Conservation (phyloP, 1,284 basidiomycete species). For the Mycena citricolor region DNA sequence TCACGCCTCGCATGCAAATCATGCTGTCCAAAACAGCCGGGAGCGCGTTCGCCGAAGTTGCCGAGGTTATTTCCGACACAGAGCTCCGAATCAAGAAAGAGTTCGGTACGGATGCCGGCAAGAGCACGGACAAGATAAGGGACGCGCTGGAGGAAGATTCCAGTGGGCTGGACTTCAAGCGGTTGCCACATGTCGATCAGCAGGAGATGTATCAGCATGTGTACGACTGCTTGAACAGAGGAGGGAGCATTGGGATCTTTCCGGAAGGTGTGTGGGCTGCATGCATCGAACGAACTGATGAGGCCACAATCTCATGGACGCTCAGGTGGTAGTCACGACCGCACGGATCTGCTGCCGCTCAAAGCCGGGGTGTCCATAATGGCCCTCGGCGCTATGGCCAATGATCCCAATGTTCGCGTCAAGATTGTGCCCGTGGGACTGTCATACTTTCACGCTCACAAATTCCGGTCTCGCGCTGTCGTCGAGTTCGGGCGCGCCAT, state of each 20-base stretch:
- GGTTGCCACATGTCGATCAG: conserved; percentile 86
- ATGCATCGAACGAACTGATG: no score
- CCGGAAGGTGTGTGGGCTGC: conserved; percentile 74
- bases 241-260: conserved; percentile 93
- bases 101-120: conserved; percentile 71
- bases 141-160: conserved; percentile 65
- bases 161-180: conserved; percentile 73
- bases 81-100: conserved; percentile 85
- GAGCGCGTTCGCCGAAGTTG: conserved; percentile 81
- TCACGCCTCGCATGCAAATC: conserved; percentile 83
- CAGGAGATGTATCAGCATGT: conserved; percentile 95
- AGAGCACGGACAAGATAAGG: conserved; percentile 68
- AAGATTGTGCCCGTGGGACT: conserved; percentile 94
- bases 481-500: conserved; percentile 95
- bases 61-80: conserved; percentile 89
- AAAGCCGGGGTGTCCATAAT: conserved; percentile 97
- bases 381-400: conserved; percentile 97
- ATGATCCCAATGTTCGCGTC: conserved; percentile 82
- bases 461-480: conserved; percentile 93
- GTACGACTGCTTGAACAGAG: conserved; percentile 84
- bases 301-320: no score
- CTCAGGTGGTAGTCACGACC: conserved; percentile 92
- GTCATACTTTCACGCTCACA: conserved; percentile 94
- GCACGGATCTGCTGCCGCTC: conserved; percentile 90
- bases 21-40: conserved; percentile 84